Percentiles rank a stretch among this genome's conserved stretches.
These are phyloP conservation scores for Guadua angustifolia DNA, from an alignment of 176 grass and related monocot genomes.

Conservation along the genomic window DNA sequence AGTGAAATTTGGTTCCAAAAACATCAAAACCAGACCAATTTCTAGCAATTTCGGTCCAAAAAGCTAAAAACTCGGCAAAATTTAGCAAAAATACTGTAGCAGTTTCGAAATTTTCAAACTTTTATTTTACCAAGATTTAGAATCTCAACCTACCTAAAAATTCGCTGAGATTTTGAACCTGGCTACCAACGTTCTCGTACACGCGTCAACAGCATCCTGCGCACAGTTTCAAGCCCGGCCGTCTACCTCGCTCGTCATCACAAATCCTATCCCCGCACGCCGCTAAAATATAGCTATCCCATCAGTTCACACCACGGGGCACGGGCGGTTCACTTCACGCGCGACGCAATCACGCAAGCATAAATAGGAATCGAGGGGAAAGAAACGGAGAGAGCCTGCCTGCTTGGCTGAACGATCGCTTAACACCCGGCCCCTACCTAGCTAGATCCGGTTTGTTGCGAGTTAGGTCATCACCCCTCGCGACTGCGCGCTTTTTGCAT, in stretches of 20 bases:
- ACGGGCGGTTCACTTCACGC: neutral
- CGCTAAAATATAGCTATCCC: neutral
- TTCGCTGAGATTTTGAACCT: too few relatives aligned
- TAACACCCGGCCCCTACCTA: too few relatives aligned
- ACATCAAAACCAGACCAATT: too few relatives aligned
- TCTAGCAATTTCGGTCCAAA: too few relatives aligned
- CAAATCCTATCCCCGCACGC: neutral
- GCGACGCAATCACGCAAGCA: neutral
- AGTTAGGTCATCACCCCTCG: conserved; percentile 38
- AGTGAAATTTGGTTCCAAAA: too few relatives aligned
- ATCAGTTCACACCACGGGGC: conserved; percentile 1
- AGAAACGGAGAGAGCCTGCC: neutral
- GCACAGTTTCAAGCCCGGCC: neutral
- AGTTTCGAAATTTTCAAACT: too few relatives aligned
- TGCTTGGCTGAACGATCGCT: neutral
- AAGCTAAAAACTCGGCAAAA: too few relatives aligned
- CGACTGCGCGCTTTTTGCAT: neutral
- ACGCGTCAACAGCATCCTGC: neutral
- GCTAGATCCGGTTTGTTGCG: conserved; percentile 40
- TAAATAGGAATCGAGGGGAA: neutral
- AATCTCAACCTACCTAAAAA: too few relatives aligned
- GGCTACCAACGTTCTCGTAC: neutral
- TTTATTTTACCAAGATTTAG: too few relatives aligned
- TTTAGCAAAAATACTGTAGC: too few relatives aligned
- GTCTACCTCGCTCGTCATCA: neutral